Percentiles rank a stretch among this genome's conserved stretches.
Evolutionary conservation across 768 basidiomycete genomes (phyloP).

Genomic region (Pulveroboletus sp.): DNA sequence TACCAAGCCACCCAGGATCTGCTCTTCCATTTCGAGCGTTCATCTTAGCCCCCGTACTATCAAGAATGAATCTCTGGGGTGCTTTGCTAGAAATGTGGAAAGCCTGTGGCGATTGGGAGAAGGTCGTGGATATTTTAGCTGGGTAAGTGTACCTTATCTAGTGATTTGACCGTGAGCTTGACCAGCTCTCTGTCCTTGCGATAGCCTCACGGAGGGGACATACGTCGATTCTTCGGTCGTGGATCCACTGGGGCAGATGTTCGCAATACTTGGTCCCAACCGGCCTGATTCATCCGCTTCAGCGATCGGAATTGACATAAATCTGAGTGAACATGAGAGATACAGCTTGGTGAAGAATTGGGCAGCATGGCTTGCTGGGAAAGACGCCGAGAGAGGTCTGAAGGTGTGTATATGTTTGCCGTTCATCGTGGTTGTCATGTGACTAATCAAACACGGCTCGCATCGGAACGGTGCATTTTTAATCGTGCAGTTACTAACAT

Average conservation of each 20-base stretch:
- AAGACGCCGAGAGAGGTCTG: conserved; percentile 65
- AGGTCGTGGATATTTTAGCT: conserved; percentile 21
- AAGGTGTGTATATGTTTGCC: conserved; percentile 42
- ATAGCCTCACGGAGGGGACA: conserved; percentile 27
- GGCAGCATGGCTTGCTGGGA: conserved; percentile 75
- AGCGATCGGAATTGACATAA: background rate
- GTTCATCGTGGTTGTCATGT: background rate
- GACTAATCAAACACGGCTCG: background rate
- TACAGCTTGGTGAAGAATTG: conserved; percentile 62
- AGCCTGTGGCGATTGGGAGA: conserved; percentile 15
- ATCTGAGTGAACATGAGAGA: conserved; percentile 40
- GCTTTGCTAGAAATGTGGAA: conserved; percentile 29
- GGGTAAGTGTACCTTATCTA: conserved; percentile 18
- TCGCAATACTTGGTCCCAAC: conserved; percentile 19
- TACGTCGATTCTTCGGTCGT: conserved; percentile 20
- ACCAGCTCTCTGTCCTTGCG: background rate
- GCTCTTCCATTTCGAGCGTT: conserved; percentile 16
- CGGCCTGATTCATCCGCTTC: conserved; percentile 4
- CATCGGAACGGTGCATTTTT: background rate
- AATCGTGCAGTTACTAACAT: conserved; percentile 20
- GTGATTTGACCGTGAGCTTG: background rate
- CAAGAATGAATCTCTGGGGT: conserved; percentile 20
- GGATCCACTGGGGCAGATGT: conserved; percentile 29
- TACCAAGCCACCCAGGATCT: background rate
- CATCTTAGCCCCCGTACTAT: conserved; percentile 19